Evolutionary conservation across 1,284 basidiomycete genomes (phyloP).

Genomic region (Schizophyllum commune): DNA sequence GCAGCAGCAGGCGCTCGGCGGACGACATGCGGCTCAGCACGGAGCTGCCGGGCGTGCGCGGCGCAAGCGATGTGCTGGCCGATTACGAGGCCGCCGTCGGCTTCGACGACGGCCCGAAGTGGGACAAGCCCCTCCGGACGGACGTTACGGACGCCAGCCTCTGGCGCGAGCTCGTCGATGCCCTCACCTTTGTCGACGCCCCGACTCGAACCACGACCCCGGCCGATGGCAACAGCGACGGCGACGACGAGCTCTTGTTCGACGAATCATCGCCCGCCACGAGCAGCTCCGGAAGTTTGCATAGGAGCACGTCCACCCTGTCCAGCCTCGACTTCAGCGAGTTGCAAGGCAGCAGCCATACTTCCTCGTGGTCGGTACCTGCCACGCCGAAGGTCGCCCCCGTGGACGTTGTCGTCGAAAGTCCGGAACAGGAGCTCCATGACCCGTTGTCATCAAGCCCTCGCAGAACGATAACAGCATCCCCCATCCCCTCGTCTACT

Average conservation of each 20-base stretch:
- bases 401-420: slow-evolving; percentile 15
- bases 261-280: not conserved
- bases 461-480: not conserved
- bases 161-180: not conserved
- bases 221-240: not conserved
- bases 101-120: not conserved
- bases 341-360: slow-evolving; percentile 23
- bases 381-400: slow-evolving; percentile 20
- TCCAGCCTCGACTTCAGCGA: slow-evolving; percentile 27
- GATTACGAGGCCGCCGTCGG: not conserved
- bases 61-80: not conserved
- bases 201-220: not conserved
- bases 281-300: slow-evolving; percentile 11
- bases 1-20: not conserved
- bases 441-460: not conserved
- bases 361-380: slow-evolving; percentile 31
- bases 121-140: not conserved
- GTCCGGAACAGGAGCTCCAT: not conserved
- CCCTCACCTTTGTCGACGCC: not conserved
- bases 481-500: slow-evolving; percentile 20
- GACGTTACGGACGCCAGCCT: not conserved
- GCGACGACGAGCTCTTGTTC: not conserved
- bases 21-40: not conserved
- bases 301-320: slow-evolving; percentile 25
- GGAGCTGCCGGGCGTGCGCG: not conserved